Evolutionary conservation across 2,329 filamentous ascomycete genomes (phyloP), one percentile per base, ranked within the genome.

Genomic region (Fusarium sp.): DNA sequence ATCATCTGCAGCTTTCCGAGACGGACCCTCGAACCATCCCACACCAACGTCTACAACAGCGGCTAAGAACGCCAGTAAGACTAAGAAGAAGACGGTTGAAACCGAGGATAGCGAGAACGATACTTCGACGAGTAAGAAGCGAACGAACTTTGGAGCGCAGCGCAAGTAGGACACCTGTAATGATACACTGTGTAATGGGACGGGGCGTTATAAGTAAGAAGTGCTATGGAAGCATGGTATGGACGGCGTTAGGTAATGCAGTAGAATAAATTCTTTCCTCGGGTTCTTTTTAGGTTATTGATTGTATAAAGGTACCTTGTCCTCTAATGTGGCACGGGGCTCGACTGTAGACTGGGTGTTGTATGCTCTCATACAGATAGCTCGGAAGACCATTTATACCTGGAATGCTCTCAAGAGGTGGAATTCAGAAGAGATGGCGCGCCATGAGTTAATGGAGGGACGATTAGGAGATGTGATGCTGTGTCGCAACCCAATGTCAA

Each of bases 31-130:
- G 20, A 84, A 84, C 70, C 83, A 88, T 66, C 81, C 85, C 14
- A 90, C 88, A 25, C 87, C 88, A 2, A 87, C 85, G 10, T 87
- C 87, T 38, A 81, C 83, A 16, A 84, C 83, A 11, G 82, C 82
- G 14, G 82, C 78, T 53, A 85, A 82, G 71, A 81, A 76, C 42
- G 76, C 78, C 44, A 84, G 78, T 72, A 89, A 88, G 78, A 84
- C 86, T 70, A 86, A 86, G 77, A 86, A 86, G 77, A 87, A 86
- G 56, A 71, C 68, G 75, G 43, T 40, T 24, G 83, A 82, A 71
- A 81, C 81, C 30, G 82, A 87, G 27, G 89, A 90, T 62, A 90
- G 88, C 78, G 89, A 90, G 79, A 86, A 84, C 24, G 88, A 90
- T 59, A 81, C 82, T 51, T 84, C 86, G 60, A 77, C 81, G 50